phyloP scores from a whole-genome alignment of 768 basidiomycete species.

The Favolaschia claudopus region DNA sequence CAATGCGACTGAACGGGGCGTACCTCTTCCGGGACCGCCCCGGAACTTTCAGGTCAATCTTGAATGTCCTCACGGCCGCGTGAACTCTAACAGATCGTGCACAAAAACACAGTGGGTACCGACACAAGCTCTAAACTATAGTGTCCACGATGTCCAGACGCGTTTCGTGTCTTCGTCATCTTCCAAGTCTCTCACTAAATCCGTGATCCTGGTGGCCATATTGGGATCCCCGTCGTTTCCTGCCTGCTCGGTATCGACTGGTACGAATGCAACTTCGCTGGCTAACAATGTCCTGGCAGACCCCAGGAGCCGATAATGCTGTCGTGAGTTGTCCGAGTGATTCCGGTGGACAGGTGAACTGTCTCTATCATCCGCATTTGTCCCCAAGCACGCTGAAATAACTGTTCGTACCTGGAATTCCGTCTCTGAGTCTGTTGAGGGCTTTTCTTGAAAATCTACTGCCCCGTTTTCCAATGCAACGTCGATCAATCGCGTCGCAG shows the following conservation, averaged over 20 bases:
- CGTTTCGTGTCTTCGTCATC: slow-evolving; percentile 52
- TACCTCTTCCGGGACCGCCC: no score
- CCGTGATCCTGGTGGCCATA: slow-evolving; percentile 35
- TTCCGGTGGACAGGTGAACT: slow-evolving; percentile 50
- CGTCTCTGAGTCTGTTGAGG: slow-evolving; percentile 38
- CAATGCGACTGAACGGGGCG: no score
- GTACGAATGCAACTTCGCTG: slow-evolving; percentile 54
- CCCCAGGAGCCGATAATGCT: slow-evolving; percentile 37
- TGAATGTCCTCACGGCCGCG: background rate
- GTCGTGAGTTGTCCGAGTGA: slow-evolving; percentile 45
- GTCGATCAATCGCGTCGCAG: slow-evolving; percentile 38
- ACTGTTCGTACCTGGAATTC: slow-evolving; percentile 44
- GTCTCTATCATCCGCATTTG: background rate
- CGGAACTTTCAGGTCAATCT: background rate
- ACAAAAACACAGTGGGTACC: background rate
- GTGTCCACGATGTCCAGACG: slow-evolving; percentile 52
- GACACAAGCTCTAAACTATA: background rate
- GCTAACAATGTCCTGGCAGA: slow-evolving; percentile 38
- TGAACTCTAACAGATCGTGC: background rate
- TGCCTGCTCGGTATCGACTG: slow-evolving; percentile 36
- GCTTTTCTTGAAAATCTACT: slow-evolving; percentile 47
- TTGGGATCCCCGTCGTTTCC: slow-evolving; percentile 38
- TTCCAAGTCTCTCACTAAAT: slow-evolving; percentile 49
- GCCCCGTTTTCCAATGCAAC: slow-evolving; percentile 44
- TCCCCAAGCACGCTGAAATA: background rate